Evolutionary conservation across 768 basidiomycete genomes (phyloP).

Genomic region (Imleria badia): DNA sequence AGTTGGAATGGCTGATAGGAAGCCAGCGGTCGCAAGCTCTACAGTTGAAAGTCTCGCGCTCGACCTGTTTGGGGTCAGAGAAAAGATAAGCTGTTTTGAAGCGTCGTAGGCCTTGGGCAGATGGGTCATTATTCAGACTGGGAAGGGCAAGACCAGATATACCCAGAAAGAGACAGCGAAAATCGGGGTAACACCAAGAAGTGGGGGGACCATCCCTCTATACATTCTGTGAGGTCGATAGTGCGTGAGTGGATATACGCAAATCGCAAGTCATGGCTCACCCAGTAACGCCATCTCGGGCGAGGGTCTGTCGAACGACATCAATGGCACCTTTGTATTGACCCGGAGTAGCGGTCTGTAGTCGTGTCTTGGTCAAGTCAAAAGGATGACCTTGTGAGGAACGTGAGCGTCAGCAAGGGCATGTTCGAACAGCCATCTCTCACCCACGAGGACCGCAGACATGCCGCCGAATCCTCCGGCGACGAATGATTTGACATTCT

Average conservation of each 20-base stretch:
- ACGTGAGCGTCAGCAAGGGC: constrained; percentile 6
- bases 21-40: constrained; percentile 92
- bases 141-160: constrained; percentile 4
- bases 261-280: constrained; percentile 31
- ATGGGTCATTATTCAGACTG: constrained; percentile 7
- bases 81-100: constrained; percentile 82
- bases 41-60: constrained; percentile 59
- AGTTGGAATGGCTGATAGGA: constrained; percentile 89
- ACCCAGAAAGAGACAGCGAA: constrained; percentile 99
- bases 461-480: constrained; percentile 93
- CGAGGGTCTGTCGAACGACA: constrained; percentile 87
- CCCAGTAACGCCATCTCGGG: constrained; percentile 91
- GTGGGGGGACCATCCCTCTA: constrained; percentile 90
- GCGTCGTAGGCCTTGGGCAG: constrained; percentile 80
- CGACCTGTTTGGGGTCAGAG: constrained; percentile 75
- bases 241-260: background rate
- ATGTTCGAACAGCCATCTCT: constrained; percentile 25
- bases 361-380: constrained; percentile 92
- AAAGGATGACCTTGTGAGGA: constrained; percentile 83
- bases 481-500: constrained; percentile 78
- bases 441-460: constrained; percentile 86
- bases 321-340: constrained; percentile 90
- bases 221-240: constrained; percentile 58
- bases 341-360: constrained; percentile 90
- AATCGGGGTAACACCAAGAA: constrained; percentile 95